Evolutionary conservation across 108 stramenopile genomes (phyloP).

Genomic region (Nitzschia sp.): DNA sequence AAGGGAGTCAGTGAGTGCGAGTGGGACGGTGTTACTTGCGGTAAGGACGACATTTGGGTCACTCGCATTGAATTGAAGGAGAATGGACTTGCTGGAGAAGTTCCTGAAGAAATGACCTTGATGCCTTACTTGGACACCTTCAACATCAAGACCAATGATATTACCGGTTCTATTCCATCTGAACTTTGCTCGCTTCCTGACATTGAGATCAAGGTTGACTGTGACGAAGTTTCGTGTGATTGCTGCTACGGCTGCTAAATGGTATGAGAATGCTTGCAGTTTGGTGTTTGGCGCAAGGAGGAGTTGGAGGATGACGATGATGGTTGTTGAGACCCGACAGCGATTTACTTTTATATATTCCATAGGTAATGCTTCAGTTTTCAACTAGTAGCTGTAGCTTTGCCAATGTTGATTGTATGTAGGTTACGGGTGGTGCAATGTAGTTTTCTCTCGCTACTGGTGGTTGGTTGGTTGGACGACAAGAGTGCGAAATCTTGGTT

Average conservation of each 20-base stretch:
- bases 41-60: not conserved
- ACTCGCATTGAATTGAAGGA: not conserved
- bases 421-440: no score
- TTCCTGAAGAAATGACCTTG: slow-evolving; percentile 47
- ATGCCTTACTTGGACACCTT: slow-evolving; percentile 48
- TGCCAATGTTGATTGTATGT: no score
- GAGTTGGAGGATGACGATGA: no score
- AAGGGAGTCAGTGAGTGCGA: slow-evolving; percentile 13
- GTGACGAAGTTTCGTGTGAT: not conserved
- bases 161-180: slow-evolving; percentile 30
- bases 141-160: slow-evolving; percentile 49
- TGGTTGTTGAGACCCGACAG: no score
- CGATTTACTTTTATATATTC: no score
- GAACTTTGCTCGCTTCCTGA: not conserved
- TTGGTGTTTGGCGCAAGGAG: no score
- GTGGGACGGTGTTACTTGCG: slow-evolving; percentile 8
- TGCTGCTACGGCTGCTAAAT: slow-evolving; percentile 4
- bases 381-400: no score
- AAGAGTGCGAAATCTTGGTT: no score
- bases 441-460: no score
- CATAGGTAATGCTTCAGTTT: no score
- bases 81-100: slow-evolving; percentile 31
- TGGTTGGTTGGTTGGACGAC: no score
- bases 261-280: no score
- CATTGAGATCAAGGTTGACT: slow-evolving; percentile 12